Conservation (phyloP, 306 rosid genomes). For the Vigna hirtella region DNA sequence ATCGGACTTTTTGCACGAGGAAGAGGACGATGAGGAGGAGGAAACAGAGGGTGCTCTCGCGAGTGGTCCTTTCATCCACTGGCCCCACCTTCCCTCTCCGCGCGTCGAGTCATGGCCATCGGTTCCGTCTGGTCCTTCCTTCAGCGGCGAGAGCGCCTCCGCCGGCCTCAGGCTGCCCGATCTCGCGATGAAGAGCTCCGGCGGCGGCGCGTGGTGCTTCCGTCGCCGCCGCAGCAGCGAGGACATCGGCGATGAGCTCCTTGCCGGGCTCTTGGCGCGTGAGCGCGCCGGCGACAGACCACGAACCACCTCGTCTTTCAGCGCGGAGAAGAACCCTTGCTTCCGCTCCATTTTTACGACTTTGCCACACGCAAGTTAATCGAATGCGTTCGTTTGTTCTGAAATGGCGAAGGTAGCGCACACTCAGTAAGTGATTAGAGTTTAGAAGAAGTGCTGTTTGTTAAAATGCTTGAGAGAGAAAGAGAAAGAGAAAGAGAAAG, state of each 20-base stretch:
- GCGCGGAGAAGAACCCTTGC: slow-evolving; percentile 86
- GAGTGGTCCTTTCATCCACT: slow-evolving; percentile 91
- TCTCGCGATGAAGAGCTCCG: slow-evolving; percentile 75
- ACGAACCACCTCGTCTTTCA: slow-evolving; percentile 83
- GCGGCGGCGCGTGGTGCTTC: slow-evolving; percentile 66
- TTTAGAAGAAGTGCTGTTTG: slow-evolving; percentile 21
- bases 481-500: neutral
- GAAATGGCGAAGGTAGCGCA: neutral
- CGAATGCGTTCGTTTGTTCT: neutral
- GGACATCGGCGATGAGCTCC: slow-evolving; percentile 78
- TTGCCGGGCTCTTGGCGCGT: slow-evolving; percentile 72
- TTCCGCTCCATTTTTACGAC: slow-evolving; percentile 74
- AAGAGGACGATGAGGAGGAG: slow-evolving; percentile 59
- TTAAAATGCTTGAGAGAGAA: neutral
- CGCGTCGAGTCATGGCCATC: slow-evolving; percentile 63
- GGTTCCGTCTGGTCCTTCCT: slow-evolving; percentile 92
- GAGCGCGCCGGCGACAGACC: slow-evolving; percentile 88
- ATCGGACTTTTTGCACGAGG: slow-evolving; percentile 82
- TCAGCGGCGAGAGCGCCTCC: slow-evolving; percentile 94
- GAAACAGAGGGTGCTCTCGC: slow-evolving; percentile 79
- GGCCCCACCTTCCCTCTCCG: slow-evolving; percentile 82
- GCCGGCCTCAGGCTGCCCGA: slow-evolving; percentile 85
- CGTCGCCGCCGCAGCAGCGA: slow-evolving; percentile 72
- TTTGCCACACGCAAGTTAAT: neutral
- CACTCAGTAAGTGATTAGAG: neutral